These are phyloP conservation scores for Pseudocercospora eumusae DNA, from an alignment of 2,329 filamentous ascomycete species.

Conservation along the genomic window DNA sequence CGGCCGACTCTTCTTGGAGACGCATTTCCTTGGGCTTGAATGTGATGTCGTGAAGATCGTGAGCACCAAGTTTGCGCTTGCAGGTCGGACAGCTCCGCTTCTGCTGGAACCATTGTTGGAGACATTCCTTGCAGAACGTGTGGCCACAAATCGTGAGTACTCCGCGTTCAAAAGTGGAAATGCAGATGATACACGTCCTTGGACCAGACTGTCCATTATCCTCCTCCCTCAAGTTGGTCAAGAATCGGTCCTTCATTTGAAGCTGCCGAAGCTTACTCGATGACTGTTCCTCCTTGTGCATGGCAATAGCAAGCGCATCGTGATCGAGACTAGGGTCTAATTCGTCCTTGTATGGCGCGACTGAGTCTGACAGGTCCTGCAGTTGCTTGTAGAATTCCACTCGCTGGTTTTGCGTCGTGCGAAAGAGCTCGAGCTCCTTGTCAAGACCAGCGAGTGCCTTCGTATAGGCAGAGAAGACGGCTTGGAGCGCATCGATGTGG, in stretches of 20 bases:
- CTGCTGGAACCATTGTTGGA: conserved; percentile 72
- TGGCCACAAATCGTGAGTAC: conserved; percentile 87
- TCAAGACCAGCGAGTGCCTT: conserved; percentile 58
- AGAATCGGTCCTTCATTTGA: conserved; percentile 75
- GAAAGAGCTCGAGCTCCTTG: conserved; percentile 74
- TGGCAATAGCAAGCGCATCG: conserved; percentile 46
- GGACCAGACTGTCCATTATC: conserved; percentile 56
- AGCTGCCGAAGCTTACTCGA: conserved; percentile 61
- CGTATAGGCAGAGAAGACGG: conserved; percentile 54
- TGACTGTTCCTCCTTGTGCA: conserved; percentile 54
- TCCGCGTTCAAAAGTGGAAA: conserved; percentile 72
- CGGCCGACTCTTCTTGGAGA: conserved; percentile 59
- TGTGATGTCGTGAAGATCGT: conserved; percentile 81
- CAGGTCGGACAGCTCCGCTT: conserved; percentile 82
- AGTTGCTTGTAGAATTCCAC: conserved; percentile 89
- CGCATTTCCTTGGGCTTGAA: conserved; percentile 74
- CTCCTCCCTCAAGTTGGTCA: conserved; percentile 63
- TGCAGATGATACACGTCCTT: conserved; percentile 83
- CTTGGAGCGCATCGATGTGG: conserved; percentile 62
- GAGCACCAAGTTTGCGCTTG: conserved; percentile 65
- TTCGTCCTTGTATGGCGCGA: conserved; percentile 70
- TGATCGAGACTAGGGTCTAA: conserved; percentile 59
- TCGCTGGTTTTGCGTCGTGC: conserved; percentile 76
- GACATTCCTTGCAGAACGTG: conserved; percentile 86
- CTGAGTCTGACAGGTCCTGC: conserved; percentile 86